phyloP scores from a whole-genome alignment of 345 rosid genomes.

The Gossypium australe region DNA sequence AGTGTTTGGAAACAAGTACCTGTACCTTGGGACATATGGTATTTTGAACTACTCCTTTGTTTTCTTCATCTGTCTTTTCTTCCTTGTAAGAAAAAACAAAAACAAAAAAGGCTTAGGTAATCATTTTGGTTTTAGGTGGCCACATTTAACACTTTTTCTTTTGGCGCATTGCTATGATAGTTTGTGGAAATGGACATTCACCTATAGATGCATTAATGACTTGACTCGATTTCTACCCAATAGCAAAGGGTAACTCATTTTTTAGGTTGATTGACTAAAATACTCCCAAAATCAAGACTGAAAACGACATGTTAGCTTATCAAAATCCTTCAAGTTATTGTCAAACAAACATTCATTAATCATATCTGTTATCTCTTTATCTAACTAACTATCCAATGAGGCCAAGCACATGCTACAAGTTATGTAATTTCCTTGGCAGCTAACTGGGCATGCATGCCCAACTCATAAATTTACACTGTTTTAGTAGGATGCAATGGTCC shows the following conservation, averaged over 20 bases:
- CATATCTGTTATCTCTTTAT: neutral
- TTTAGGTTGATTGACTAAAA: neutral
- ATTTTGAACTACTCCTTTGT: neutral
- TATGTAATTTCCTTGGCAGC: neutral
- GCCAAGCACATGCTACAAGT: neutral
- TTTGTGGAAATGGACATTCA: neutral
- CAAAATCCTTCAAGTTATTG: neutral
- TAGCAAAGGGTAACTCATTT: neutral
- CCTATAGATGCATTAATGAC: neutral
- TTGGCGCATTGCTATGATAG: neutral
- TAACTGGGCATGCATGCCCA: neutral
- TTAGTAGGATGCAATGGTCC: neutral
- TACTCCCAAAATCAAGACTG: neutral
- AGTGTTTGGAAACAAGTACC: conserved; percentile 71
- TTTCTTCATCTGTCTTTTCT: neutral
- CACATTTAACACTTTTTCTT: neutral
- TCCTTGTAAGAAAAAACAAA: neutral
- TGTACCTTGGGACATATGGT: conserved; percentile 73
- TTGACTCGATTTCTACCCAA: neutral
- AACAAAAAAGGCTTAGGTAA: neutral
- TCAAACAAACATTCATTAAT: neutral
- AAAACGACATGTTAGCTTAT: neutral
- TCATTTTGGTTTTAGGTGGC: neutral
- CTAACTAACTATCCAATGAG: neutral
- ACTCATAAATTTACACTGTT: too few species aligned